A percentile compares a stretch with the other conserved stretches of the same genome.
Conservation (phyloP, 805 yeast species). For the Nakazawaea peltata region DNA sequence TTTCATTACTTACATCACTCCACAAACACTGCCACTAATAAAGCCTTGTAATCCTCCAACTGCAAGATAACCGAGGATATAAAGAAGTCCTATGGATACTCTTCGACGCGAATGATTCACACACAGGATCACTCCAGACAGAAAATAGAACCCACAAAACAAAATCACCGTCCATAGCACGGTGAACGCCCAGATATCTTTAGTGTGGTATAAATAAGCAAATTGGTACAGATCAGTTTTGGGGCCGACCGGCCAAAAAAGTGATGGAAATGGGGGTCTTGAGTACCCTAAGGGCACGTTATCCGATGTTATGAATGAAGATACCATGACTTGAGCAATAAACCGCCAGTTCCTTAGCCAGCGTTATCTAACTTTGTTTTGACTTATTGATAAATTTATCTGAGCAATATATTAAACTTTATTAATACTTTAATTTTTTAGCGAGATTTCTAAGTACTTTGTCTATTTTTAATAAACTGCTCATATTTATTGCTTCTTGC, state of each 20-base stretch:
- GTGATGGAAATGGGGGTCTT: constrained; percentile 74
- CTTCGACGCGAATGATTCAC: constrained; percentile 34
- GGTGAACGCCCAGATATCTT: constrained; percentile 79
- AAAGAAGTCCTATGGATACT: constrained; percentile 26
- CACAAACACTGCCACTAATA: constrained; percentile 67
- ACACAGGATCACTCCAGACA: constrained; percentile 59
- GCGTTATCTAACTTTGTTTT: too few species aligned
- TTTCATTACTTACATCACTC: constrained; percentile 39
- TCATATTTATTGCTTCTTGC: too few species aligned
- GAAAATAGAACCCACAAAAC: constrained; percentile 50
- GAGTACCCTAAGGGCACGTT: constrained; percentile 76
- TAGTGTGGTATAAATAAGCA: constrained; percentile 57
- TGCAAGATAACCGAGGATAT: constrained; percentile 37
- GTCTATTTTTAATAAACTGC: too few species aligned
- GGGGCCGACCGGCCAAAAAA: constrained; percentile 57
- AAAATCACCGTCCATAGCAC: constrained; percentile 73
- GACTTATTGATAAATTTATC: too few species aligned
- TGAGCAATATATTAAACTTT: too few species aligned
- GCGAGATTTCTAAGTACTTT: too few species aligned
- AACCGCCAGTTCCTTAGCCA: too few species aligned
- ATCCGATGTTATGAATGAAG: constrained; percentile 33
- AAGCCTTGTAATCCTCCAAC: constrained; percentile 61
- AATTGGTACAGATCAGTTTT: constrained; percentile 24
- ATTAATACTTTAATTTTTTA: too few species aligned
- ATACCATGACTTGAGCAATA: constrained; percentile 7